phyloP scores from a whole-genome alignment of 148 eudicot species.

The Nepenthes mirabilis region DNA sequence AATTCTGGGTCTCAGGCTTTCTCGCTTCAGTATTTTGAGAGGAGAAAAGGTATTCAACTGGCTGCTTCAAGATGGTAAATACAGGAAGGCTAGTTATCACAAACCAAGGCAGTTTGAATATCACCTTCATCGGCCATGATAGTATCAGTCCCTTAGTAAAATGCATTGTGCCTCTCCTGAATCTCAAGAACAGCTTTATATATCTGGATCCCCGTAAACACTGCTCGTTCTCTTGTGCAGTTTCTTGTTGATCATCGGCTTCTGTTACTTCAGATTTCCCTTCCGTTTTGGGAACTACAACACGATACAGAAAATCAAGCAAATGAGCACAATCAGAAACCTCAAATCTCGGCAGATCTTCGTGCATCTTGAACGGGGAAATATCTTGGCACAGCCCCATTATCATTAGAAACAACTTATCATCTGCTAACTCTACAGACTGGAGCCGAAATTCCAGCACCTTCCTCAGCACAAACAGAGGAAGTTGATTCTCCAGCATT shows the following conservation, averaged over 20 bases:
- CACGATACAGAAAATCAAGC: conserved; percentile 22
- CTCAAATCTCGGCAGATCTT: conserved; percentile 1
- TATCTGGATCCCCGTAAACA: not conserved
- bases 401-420: conserved; percentile 6
- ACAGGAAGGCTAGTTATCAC: conserved; percentile 18
- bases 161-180: not conserved
- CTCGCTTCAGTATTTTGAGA: conserved; percentile 2
- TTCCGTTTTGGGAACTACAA: conserved; percentile 14
- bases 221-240: conserved; percentile 4
- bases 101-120: conserved; percentile 16
- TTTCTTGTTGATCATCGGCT: conserved; percentile 6
- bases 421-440: conserved; percentile 9
- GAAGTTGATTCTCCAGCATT: conserved; percentile 19
- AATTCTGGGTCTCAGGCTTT: conserved; percentile 2
- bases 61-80: conserved; percentile 12
- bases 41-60: conserved; percentile 13
- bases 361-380: conserved; percentile 17
- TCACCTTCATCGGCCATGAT: conserved; percentile 7
- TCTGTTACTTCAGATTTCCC: conserved; percentile 3
- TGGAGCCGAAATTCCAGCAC: conserved; percentile 1
- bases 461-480: conserved; percentile 19
- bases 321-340: conserved; percentile 15
- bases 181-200: conserved; percentile 1
- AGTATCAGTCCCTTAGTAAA: not conserved
- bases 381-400: conserved; percentile 12